A percentile compares a stretch with the other conserved stretches of the same genome.
phyloP scores from a whole-genome alignment of 495 filamentous ascomycete genomes.

The Hypoxylon perforatum region DNA sequence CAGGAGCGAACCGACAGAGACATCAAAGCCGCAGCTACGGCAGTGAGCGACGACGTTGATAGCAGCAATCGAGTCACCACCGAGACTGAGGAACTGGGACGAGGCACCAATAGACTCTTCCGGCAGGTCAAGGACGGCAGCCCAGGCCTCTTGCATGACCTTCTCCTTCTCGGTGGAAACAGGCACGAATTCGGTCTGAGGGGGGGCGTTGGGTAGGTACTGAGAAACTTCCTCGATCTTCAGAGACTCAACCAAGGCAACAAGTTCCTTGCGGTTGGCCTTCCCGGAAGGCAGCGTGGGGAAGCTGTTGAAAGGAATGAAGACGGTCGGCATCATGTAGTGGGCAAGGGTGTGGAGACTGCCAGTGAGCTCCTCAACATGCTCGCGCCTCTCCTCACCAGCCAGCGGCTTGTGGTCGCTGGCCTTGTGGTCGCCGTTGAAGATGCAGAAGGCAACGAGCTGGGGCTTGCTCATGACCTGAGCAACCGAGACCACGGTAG shows the following conservation, averaged over 20 bases:
- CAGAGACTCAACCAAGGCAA: background rate
- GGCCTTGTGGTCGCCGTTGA: background rate
- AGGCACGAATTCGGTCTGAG: background rate
- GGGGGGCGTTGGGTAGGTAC: background rate
- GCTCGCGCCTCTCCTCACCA: background rate
- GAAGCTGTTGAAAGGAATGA: constrained; percentile 58
- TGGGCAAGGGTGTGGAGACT: constrained; percentile 40
- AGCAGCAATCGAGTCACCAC: constrained; percentile 4
- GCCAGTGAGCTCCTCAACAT: constrained; percentile 2
- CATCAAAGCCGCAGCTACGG: background rate
- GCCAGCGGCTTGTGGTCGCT: background rate
- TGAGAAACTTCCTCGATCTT: background rate
- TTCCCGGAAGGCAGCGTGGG: constrained; percentile 62
- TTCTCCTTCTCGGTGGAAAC: background rate
- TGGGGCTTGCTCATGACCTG: background rate
- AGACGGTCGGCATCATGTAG: constrained; percentile 66
- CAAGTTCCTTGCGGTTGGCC: constrained; percentile 57
- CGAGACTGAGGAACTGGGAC: background rate
- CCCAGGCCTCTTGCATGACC: background rate
- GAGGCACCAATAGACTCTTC: background rate
- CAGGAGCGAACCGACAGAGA: background rate
- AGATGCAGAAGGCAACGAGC: background rate
- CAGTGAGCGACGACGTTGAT: background rate
- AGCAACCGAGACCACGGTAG: background rate
- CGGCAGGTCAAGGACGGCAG: background rate